Base-by-base conservation (phyloP, 2,329 filamentous ascomycete genomes). In the Pezicula neosporulosa region DNA sequence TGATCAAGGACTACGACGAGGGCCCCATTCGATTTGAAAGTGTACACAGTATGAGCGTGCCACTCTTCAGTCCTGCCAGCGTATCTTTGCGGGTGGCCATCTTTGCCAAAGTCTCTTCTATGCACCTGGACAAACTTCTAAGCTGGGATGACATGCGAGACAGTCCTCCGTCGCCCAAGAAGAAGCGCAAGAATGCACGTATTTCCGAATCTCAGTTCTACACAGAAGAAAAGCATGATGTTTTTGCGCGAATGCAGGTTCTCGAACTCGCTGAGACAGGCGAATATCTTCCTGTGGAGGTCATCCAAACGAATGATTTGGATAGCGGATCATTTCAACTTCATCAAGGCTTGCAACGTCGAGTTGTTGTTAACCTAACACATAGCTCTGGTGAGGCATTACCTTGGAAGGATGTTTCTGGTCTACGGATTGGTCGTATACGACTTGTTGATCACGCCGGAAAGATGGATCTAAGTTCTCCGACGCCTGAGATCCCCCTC, bases 61-160 rank as follows among this genome's bases (percentile, higher is more conserved):
- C 92, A 4, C 77, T 96, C 35, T 87, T 86, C 41, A 88, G 86
- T 44, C 82, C 90, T 1, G 82, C 81, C 19, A 86, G 87, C 44
- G 85, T 90, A 1, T 87, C 84, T 21, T 72, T 99, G 49, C 83
- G 94, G 49, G 88, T 96, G 8, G 90, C 91, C 45, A 88, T 99
- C 54, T 97, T 96, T 67, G 92, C 94, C 16, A 87, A 87, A 64
- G 90, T 96, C 35, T 94, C 90, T 1, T 76, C 86, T 0, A 97
- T 97, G 86, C 94, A 99, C 71, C 80, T 99, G 19, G 94, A 99
- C 69, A 97, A 96, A 73, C 78, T 99, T 47, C 81, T 97, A 12
- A 99, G 94, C 72, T 99, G 94, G 94, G 94, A 99, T 66, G 94
- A 97, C 63, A 97, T 99, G 86, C 85, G 93, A 52, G 93, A 99